Base-by-base conservation (phyloP, 768 basidiomycete species). In the Tulasnella calospora region DNA sequence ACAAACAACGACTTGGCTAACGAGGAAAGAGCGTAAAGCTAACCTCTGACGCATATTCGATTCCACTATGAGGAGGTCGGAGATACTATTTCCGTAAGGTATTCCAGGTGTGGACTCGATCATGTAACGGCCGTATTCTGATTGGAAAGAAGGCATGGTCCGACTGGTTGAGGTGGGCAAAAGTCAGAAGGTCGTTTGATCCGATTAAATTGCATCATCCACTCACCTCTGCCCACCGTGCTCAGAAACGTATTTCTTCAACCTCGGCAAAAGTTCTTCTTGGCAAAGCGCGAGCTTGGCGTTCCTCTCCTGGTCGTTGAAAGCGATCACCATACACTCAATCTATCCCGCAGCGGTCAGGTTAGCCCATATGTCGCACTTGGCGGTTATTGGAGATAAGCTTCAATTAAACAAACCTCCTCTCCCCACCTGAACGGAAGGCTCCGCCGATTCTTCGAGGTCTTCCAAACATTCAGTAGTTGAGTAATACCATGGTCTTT, bases 71-170 rank as follows among this genome's bases (percentile, higher is more conserved):
- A 98, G 87, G 30, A 99, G 88, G 84, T 96, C 95, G 33, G 88
- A 88, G 55, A 98, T 90, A 23, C 89, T 91, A 13, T 94, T 94
- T 6, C 93, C 92, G 85, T 98, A 98, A 2, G 97, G 97, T 73
- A 91, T 90, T 4, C 97, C 97, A 0, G 97, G 97, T 0, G 96
- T 99, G 2, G 95, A 96, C 84, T 99, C 97, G 75, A 99, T 88
- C 97, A 99, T 99, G 86, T 94, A 99, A 51, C 96, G 89, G 61
- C 97, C 97, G 86, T 98, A 99, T 85, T 99, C 97, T 21, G 96
- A 96, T 83, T 98, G 97, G 82, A 96, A 99, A 38, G 71, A 41
- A 9, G 71, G 71, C 40, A 73, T 73, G 13, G 40, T 38, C 0
- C 71, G 40, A 73, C 61, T 67, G 12, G 15, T 67, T 17, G 3